These are phyloP conservation scores for Zychaea mexicana DNA, from an alignment of 371 early-diverging fungal genomes.

Conservation along the genomic window DNA sequence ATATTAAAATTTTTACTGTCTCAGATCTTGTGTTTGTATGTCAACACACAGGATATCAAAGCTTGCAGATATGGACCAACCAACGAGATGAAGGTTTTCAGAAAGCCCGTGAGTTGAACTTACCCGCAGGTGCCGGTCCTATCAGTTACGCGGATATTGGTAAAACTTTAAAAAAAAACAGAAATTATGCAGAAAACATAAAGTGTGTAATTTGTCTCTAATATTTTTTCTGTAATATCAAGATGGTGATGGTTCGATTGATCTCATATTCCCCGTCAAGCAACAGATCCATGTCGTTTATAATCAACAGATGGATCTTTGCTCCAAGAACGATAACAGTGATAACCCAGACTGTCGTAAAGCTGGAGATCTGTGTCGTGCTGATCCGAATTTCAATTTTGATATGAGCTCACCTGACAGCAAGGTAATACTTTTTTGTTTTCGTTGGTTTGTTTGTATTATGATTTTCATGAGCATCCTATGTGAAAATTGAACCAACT, in stretches of 20 bases:
- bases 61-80: constrained; percentile 82
- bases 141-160: constrained; percentile 88
- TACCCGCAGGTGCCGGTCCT: constrained; percentile 78
- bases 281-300: constrained; percentile 81
- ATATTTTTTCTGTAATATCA: neutral
- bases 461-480: too few relatives aligned
- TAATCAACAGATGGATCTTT: constrained; percentile 84
- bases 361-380: constrained; percentile 68
- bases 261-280: constrained; percentile 75
- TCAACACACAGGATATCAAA: constrained; percentile 34
- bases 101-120: constrained; percentile 52
- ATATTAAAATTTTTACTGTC: too few relatives aligned
- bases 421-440: constrained; percentile 32
- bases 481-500: neutral
- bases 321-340: constrained; percentile 48
- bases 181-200: neutral
- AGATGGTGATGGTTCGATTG: constrained; percentile 89
- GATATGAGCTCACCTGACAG: constrained; percentile 50
- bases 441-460: neutral
- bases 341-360: constrained; percentile 55
- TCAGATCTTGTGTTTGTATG: constrained; percentile 87
- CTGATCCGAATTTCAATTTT: constrained; percentile 74
- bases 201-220: neutral
- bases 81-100: constrained; percentile 62
- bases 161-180: constrained; percentile 8